Evolutionary conservation across 2,329 filamentous ascomycete genomes (phyloP), one percentile per base, ranked within the genome.

Genomic region (Exophiala bonariae): DNA sequence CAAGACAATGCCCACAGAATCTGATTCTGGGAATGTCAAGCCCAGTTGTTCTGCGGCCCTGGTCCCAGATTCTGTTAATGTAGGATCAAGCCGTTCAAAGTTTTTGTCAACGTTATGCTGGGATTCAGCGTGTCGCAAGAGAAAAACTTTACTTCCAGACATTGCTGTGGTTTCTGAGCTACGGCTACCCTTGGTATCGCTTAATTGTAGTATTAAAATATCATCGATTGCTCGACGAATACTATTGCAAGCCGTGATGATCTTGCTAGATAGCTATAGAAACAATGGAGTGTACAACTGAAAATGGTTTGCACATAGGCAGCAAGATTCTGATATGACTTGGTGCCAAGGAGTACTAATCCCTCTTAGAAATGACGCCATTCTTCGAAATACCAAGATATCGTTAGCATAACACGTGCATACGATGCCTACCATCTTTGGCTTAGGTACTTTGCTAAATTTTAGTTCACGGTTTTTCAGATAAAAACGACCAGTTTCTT

Each of bases 51-150:
- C 38, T 31, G 38, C 38, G 16, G 38, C 38, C 16, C 17, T 41
- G 13, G 23, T 19, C 35, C 35, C 35, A 38, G 35, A 38, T 38
- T 38, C 35, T 23, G 23, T 41, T 30, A 31, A 41, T 31, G 6
- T 28, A 41, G 38, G 23, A 17, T 41, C 38, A 41, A 41, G 38
- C 38, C 23, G 38, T 41, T 31, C 20, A 19, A 41, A 41, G 23
- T 5, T 41, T 41, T 41, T 28, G 38, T 30, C 38, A 9, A 41
- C 38, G 22, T 41, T 41, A 31, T 41, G 38, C 38, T 31, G 38
- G 6, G 38, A 41, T 41, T 41, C 38, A 41, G 38, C 38, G 31
- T 41, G 38, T 31, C 22, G 38, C 38, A 41, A 31, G 38, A 41
- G 38, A 31, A 41, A 41, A 7, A 31, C 22, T 30, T 31, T 41